phyloP scores from a whole-genome alignment of 2,329 filamentous ascomycete genomes.

The Grosmannia huntii region DNA sequence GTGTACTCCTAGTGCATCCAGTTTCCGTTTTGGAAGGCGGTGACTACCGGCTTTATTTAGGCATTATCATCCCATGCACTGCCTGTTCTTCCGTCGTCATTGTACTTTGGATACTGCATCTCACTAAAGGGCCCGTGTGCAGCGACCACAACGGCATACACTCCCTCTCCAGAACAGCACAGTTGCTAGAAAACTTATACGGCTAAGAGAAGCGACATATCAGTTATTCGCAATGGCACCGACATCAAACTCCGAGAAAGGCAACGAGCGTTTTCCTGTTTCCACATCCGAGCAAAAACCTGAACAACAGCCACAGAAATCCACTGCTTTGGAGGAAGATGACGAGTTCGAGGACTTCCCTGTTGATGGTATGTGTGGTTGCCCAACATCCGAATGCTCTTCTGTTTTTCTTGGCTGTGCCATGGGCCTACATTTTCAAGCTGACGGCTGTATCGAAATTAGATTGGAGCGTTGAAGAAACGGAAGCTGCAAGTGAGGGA shows the following conservation, averaged over 20 bases:
- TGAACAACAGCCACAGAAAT: conserved; percentile 13
- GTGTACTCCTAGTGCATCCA: background rate
- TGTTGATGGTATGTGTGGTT: conserved; percentile 59
- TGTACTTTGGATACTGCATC: background rate
- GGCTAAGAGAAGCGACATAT: too few relatives aligned
- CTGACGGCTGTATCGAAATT: background rate
- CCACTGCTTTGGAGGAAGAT: conserved; percentile 75
- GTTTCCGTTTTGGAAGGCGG: conserved; percentile 4
- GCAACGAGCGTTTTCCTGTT: conserved; percentile 25
- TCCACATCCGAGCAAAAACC: conserved; percentile 48
- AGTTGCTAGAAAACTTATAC: too few relatives aligned
- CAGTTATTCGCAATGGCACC: conserved; percentile 18
- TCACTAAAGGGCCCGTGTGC: too few relatives aligned
- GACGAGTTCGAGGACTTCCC: conserved; percentile 99
- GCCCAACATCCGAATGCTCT: background rate
- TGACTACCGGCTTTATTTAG: background rate
- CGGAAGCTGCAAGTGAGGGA: conserved; percentile 56
- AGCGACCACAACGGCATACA: too few relatives aligned
- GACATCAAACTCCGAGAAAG: conserved; percentile 14
- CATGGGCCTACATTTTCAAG: background rate
- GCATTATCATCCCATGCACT: background rate
- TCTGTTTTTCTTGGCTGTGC: background rate
- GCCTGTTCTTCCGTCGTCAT: background rate
- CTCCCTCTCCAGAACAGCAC: too few relatives aligned
- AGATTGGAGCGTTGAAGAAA: conserved; percentile 93